Conservation (phyloP, 352 stramenopile species). For the Paralagenidium karlingii region DNA sequence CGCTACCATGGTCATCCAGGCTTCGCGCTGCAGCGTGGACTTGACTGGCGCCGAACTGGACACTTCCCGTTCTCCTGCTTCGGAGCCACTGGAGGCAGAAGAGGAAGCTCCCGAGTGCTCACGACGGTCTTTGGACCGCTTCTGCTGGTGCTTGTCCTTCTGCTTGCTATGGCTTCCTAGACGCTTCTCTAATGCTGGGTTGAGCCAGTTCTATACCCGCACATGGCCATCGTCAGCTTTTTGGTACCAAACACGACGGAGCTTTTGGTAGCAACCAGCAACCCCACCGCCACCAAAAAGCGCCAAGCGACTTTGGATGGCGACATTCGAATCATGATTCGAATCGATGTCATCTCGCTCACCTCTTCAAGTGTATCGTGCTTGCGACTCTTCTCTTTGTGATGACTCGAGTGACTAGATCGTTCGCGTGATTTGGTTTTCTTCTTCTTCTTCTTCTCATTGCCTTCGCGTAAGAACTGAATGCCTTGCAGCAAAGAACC, state of each 20-base stretch:
- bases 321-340: no score
- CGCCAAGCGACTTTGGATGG: no score
- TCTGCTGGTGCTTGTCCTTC: constrained; percentile 14
- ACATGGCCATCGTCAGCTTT: not conserved
- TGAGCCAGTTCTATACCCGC: constrained; percentile 21
- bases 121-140: constrained; percentile 14
- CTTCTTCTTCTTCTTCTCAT: constrained; percentile 9
- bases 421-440: no score
- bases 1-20: constrained; percentile 78
- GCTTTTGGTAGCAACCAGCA: constrained; percentile 2
- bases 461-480: constrained; percentile 36
- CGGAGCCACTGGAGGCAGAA: constrained; percentile 9
- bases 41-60: not conserved
- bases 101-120: not conserved
- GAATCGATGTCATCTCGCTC: no score
- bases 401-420: no score
- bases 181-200: constrained; percentile 22
- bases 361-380: no score
- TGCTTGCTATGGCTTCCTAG: constrained; percentile 15
- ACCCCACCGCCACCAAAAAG: no score
- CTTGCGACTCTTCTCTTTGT: no score
- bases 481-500: constrained; percentile 55
- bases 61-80: not conserved
- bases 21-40: constrained; percentile 31
- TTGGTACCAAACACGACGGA: constrained; percentile 6